phyloP scores from a whole-genome alignment of 371 early-diverging fungal genomes.

The Scutellospora calospora region DNA sequence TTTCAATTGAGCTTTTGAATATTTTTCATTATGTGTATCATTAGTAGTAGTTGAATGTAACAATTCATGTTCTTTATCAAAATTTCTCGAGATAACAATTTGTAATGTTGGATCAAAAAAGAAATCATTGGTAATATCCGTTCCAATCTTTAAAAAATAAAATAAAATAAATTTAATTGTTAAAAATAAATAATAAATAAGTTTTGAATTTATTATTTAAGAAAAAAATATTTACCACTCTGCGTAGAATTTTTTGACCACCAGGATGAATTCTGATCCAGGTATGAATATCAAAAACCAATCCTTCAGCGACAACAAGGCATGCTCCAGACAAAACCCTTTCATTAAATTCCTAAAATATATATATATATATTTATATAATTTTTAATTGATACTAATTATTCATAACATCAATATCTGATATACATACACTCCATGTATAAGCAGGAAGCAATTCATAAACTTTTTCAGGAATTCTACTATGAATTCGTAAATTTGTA shows the following conservation, averaged over 20 bases:
- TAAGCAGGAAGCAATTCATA: neutral
- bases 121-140: constrained; percentile 20
- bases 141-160: neutral
- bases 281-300: constrained; percentile 43
- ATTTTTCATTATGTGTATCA: neutral
- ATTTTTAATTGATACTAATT: too few relatives aligned
- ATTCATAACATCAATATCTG: too few relatives aligned
- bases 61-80: neutral
- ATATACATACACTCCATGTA: neutral
- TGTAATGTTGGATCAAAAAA: constrained; percentile 10
- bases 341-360: constrained; percentile 33
- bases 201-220: neutral
- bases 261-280: constrained; percentile 45
- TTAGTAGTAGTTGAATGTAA: too few relatives aligned
- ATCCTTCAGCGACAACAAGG: constrained; percentile 44
- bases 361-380: too few relatives aligned
- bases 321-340: constrained; percentile 42
- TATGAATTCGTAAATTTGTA: neutral
- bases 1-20: too few relatives aligned
- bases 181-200: too few relatives aligned
- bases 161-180: too few relatives aligned
- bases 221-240: neutral
- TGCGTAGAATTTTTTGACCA: constrained; percentile 42
- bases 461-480: neutral
- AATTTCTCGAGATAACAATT: neutral